Conservation (phyloP, 1,284 basidiomycete genomes). For the Xerocomus minutiporus region DNA sequence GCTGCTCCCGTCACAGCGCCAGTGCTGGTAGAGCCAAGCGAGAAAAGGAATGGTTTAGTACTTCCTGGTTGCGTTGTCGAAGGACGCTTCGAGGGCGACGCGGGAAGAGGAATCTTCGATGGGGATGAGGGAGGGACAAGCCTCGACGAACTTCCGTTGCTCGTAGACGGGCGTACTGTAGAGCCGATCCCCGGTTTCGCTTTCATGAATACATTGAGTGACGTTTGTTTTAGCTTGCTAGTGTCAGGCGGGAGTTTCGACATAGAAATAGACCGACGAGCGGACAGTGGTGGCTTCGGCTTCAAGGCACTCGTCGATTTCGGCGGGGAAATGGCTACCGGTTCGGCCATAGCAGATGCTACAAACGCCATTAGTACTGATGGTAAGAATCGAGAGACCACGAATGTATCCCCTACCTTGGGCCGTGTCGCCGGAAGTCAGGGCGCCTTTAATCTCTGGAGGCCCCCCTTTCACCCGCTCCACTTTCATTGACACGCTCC, state of each 20-base stretch:
- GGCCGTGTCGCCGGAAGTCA: background rate
- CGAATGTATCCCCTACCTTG: constrained; percentile 6
- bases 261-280: constrained; percentile 9
- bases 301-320: constrained; percentile 4
- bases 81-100: constrained; percentile 16
- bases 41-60: constrained; percentile 1
- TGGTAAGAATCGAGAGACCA: background rate
- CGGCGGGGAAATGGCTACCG: background rate
- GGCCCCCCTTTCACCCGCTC: constrained; percentile 3
- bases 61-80: constrained; percentile 5
- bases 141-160: constrained; percentile 1
- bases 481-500: constrained; percentile 29
- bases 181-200: background rate
- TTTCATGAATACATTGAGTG: constrained; percentile 27
- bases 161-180: constrained; percentile 2
- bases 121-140: constrained; percentile 11
- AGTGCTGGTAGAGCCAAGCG: constrained; percentile 1
- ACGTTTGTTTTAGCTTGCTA: constrained; percentile 26
- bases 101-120: constrained; percentile 30
- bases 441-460: background rate
- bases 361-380: constrained; percentile 2
- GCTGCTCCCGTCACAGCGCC: background rate
- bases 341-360: constrained; percentile 1
- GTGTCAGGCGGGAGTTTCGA: constrained; percentile 11
- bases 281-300: background rate